Base-by-base conservation (phyloP, 106 monocot genomes). In the Dendrobium officinale region DNA sequence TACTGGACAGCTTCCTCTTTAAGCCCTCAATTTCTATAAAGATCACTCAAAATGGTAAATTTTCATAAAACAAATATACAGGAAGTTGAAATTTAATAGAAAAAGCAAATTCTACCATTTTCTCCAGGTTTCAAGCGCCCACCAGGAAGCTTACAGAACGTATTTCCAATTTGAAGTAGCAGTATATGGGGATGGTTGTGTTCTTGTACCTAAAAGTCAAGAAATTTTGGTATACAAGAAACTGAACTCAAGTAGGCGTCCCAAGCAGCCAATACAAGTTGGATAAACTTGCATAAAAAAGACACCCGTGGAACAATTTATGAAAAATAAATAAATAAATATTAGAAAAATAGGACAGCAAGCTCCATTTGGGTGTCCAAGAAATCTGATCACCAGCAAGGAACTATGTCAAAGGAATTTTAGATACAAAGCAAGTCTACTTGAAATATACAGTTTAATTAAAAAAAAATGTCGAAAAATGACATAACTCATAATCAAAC, bases 131-230 rank as follows among this genome's bases (percentile, higher is more conserved):
- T 96, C 81, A 96, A 86, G 17, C 96, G 88, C 81, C 96, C 96
- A 80, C 96, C 96, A 79, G 96, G 96, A 85, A 96, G 96, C 77
- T 96, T 96, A 75, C 93, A 96, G 77, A 96, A 96, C 6, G 96
- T 93, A 81, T 93, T 96, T 79, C 96, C 93, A 83, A 96, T 96
- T 87, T 96, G 96, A 19, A 96, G 88, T 15, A 96, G 77, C 26
- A 96, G 74, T 84, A 96, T 84, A 85, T 96, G 93, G n/a, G 96
- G 96, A 84, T 96, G 96, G 64, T 92, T 93, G 80, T 96, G 96
- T 81, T 96, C 96, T 55, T 96, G 96, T 6, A 93, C 96, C 96
- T 96, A 86, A 70, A 68, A 68, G 31, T 68, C 55, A 85, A 20
- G 77, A 70, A 33, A 70, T 4, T 70, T 37, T 33, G 70, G 5